Conservation (phyloP, 2,329 filamentous ascomycete species). For the Epichloe hybrida region DNA sequence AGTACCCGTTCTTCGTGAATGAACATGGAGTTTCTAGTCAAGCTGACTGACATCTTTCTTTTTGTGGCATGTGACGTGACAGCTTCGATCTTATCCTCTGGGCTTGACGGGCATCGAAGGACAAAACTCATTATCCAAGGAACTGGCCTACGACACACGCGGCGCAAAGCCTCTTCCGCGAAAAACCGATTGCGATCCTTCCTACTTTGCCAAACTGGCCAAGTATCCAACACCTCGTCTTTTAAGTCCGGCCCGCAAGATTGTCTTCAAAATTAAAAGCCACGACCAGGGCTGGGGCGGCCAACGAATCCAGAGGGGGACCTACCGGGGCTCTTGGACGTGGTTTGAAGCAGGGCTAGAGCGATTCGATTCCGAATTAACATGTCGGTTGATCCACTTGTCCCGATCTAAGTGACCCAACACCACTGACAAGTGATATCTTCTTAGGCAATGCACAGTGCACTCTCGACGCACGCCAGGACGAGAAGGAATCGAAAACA, state of each 20-base stretch:
- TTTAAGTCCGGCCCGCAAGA: constrained; percentile 40
- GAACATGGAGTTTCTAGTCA: neutral
- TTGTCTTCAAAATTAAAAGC: constrained; percentile 45
- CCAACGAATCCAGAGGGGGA: constrained; percentile 17
- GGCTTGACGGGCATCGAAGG: constrained; percentile 19
- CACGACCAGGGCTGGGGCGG: constrained; percentile 46
- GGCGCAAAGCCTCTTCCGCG: constrained; percentile 17
- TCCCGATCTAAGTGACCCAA: neutral
- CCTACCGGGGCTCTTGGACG: constrained; percentile 38
- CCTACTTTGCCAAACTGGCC: constrained; percentile 20
- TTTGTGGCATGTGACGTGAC: neutral
- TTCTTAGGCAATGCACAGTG: constrained; percentile 17
- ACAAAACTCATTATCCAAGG: constrained; percentile 14
- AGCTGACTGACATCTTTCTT: neutral
- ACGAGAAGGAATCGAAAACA: constrained; percentile 8
- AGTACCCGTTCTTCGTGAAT: constrained; percentile 5
- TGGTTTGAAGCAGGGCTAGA: constrained; percentile 54
- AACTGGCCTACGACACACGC: constrained; percentile 16
- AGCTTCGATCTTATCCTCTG: constrained; percentile 26
- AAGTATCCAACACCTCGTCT: constrained; percentile 27
- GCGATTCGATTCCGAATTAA: constrained; percentile 29
- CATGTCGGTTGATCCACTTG: constrained; percentile 13
- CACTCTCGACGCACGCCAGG: constrained; percentile 16
- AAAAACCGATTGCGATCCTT: constrained; percentile 13
- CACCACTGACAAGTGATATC: constrained; percentile 1